Conservation (phyloP, 441 rosid genomes). For the Manihot esculenta region DNA sequence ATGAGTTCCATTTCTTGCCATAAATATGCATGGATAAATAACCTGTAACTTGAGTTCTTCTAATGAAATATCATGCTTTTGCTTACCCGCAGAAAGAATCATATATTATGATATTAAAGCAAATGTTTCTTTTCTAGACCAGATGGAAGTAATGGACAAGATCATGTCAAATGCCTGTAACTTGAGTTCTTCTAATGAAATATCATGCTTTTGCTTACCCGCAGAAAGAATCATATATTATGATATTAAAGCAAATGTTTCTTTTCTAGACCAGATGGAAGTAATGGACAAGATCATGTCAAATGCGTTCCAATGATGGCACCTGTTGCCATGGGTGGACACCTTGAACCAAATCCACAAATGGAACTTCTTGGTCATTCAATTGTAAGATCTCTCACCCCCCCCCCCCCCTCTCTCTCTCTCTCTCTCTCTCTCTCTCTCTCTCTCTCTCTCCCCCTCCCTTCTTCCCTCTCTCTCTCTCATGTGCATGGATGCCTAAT, state of each 20-base stretch:
- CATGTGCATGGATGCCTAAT: neutral
- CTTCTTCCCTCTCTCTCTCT: too few relatives aligned
- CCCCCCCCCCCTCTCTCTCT: too few relatives aligned
- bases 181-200: neutral
- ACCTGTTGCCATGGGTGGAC: constrained; percentile 31
- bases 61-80: neutral
- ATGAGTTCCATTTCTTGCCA: neutral
- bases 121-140: constrained; percentile 26
- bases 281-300: constrained; percentile 29
- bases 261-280: constrained; percentile 41
- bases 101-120: constrained; percentile 18
- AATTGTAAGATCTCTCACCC: constrained; percentile 44
- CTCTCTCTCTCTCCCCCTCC: too few relatives aligned
- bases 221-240: neutral
- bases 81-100: neutral
- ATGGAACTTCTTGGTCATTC: constrained; percentile 69
- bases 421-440: too few relatives aligned
- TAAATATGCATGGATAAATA: constrained; percentile 2
- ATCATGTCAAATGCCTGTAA: constrained; percentile 26
- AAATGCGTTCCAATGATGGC: constrained; percentile 30
- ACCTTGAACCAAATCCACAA: constrained; percentile 44
- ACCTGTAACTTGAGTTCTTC: neutral
- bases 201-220: neutral
- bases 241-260: constrained; percentile 19
- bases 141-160: constrained; percentile 42